These are phyloP conservation scores for Polytrichum commune DNA, from an alignment of 225 moss, liverwort and hornwort species.

Conservation along the genomic window DNA sequence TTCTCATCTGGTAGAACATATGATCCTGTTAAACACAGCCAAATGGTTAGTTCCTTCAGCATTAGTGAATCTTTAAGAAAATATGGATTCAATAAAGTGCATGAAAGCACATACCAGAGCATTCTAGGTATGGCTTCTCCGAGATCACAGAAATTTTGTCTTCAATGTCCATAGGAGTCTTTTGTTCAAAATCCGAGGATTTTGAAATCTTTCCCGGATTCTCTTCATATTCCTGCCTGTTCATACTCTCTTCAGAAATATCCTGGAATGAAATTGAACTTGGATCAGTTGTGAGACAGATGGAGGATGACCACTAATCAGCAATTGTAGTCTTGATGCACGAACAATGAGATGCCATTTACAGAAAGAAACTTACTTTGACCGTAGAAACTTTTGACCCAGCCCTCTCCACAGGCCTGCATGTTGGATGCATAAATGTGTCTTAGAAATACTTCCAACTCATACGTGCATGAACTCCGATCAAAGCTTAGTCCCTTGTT, in stretches of 20 bases:
- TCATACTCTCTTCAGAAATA: no score
- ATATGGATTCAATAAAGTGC: background rate
- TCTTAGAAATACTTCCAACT: no score
- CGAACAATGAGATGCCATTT: no score
- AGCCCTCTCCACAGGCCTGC: background rate
- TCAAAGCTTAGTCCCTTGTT: no score
- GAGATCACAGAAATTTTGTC: background rate
- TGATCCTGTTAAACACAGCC: conserved; percentile 25
- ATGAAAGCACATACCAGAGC: conserved; percentile 18
- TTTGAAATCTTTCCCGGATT: background rate
- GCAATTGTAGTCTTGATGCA: no score
- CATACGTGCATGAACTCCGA: no score
- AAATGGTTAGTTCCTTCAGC: background rate
- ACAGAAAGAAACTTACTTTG: background rate
- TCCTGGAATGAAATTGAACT: no score
- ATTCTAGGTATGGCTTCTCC: conserved; percentile 12
- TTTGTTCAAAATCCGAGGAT: conserved; percentile 13
- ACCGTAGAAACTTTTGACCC: background rate
- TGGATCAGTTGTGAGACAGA: no score
- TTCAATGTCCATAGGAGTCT: conserved; percentile 9
- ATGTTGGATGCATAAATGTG: background rate
- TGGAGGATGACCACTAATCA: background rate
- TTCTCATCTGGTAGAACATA: conserved; percentile 21
- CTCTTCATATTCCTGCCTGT: background rate
- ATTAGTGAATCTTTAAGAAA: no score